These are phyloP conservation scores for Moricandia arvensis DNA, from an alignment of 345 rosid species.

Conservation along the genomic window DNA sequence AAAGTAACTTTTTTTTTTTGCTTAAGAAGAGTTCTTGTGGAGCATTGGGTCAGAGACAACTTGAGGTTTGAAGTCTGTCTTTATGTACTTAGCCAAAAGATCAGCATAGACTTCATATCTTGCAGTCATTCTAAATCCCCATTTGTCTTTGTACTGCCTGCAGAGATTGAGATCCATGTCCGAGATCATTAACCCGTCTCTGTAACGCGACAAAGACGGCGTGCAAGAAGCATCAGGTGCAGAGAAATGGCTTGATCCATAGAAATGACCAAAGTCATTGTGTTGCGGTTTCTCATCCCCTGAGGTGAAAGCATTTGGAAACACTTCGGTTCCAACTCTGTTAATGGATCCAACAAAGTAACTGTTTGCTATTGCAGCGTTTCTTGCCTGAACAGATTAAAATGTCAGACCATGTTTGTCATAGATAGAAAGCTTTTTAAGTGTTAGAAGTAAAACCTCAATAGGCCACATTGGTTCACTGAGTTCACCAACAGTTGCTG, in stretches of 20 bases:
- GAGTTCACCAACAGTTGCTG: conserved; percentile 96
- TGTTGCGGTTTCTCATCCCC: conserved; percentile 92
- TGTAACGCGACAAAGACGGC: conserved; percentile 71
- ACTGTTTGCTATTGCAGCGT: conserved; percentile 93
- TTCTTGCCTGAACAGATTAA: conserved; percentile 59
- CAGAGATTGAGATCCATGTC: conserved; percentile 96
- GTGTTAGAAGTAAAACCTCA: conserved; percentile 53
- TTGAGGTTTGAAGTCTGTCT: conserved; percentile 75
- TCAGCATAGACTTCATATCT: conserved; percentile 72
- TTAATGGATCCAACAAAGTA: conserved; percentile 96
- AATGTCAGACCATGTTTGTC: not conserved
- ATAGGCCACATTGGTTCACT: conserved; percentile 99
- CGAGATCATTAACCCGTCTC: conserved; percentile 74
- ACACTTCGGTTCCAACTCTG: conserved; percentile 90
- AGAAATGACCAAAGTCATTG: conserved; percentile 84
- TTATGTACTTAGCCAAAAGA: conserved; percentile 52
- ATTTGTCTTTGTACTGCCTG: conserved; percentile 86
- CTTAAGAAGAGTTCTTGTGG: conserved; percentile 55
- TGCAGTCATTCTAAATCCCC: conserved; percentile 93
- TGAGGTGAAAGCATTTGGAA: conserved; percentile 89
- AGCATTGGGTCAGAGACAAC: conserved; percentile 73
- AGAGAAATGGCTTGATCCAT: conserved; percentile 89
- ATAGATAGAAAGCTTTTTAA: not conserved
- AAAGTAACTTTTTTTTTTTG: not conserved
- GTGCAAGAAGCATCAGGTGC: conserved; percentile 96